These are phyloP conservation scores for Chlamydomonas asymmetrica DNA, from an alignment of 139 green algal species.

Conservation along the genomic window DNA sequence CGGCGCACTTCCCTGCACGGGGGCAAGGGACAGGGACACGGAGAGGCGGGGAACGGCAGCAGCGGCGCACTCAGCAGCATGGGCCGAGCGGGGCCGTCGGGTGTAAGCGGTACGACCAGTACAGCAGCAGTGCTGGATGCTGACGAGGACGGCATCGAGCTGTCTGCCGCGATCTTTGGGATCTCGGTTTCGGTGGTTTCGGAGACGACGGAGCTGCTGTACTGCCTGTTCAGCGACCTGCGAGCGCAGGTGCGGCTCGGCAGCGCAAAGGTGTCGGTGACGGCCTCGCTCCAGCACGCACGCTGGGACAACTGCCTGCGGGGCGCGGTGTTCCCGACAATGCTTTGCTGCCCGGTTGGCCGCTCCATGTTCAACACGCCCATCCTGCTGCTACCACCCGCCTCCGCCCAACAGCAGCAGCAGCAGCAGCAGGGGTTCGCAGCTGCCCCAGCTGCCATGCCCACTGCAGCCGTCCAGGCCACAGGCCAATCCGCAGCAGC, in stretches of 20 bases:
- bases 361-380: conserved; percentile 43
- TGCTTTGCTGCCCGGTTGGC: conserved; percentile 50
- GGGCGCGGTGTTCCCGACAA: conserved; percentile 51
- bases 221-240: conserved; percentile 42
- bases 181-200: conserved; percentile 69
- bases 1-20: no score
- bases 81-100: neutral
- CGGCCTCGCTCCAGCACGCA: conserved; percentile 30
- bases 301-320: conserved; percentile 73
- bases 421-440: conserved; percentile 2
- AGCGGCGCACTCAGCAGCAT: conserved; percentile 1
- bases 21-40: no score
- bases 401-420: neutral
- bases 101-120: no score
- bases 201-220: conserved; percentile 60
- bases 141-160: no score
- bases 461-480: neutral
- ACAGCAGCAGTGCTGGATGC: neutral
- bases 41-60: neutral
- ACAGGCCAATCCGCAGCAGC: no score
- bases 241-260: conserved; percentile 15
- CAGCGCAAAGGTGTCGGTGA: conserved; percentile 33
- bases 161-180: no score
- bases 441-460: neutral
- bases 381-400: conserved; percentile 15